A percentile compares a stretch with the other conserved stretches of the same genome.
Conservation (phyloP, 148 eudicot species). For the Dysphania ambrosioides region DNA sequence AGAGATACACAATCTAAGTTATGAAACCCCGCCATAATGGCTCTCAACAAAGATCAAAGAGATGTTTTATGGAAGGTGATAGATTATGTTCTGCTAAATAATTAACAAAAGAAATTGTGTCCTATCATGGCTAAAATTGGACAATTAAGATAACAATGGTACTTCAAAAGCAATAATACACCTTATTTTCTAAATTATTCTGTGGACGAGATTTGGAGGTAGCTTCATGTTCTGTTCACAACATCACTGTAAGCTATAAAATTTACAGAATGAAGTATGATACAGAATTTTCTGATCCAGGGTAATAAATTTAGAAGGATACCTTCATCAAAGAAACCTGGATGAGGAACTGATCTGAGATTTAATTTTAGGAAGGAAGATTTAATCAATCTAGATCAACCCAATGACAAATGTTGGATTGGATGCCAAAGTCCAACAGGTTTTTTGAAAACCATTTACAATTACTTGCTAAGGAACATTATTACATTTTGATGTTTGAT, state of each 20-base stretch:
- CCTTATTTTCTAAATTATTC: background rate
- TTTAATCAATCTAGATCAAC: too few species aligned
- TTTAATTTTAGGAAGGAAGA: too few species aligned
- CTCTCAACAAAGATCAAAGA: background rate
- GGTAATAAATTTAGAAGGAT: background rate
- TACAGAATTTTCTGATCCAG: background rate
- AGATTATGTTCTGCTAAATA: background rate
- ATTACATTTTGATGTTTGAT: too few species aligned
- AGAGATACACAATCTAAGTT: too few species aligned
- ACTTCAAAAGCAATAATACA: background rate
- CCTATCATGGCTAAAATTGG: background rate
- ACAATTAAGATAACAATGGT: background rate
- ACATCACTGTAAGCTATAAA: slow-evolving; percentile 1
- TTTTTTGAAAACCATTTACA: too few species aligned
- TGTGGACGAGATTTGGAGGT: background rate
- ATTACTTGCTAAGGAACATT: too few species aligned
- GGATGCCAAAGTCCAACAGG: too few species aligned
- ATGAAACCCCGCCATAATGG: background rate
- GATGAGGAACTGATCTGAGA: background rate
- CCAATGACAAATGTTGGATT: too few species aligned
- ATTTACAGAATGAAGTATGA: background rate
- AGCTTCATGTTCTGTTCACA: background rate
- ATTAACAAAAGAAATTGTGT: background rate
- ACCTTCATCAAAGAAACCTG: background rate
- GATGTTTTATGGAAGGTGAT: background rate